phyloP scores from a whole-genome alignment of 768 basidiomycete genomes.

The Exidia glandulosa region DNA sequence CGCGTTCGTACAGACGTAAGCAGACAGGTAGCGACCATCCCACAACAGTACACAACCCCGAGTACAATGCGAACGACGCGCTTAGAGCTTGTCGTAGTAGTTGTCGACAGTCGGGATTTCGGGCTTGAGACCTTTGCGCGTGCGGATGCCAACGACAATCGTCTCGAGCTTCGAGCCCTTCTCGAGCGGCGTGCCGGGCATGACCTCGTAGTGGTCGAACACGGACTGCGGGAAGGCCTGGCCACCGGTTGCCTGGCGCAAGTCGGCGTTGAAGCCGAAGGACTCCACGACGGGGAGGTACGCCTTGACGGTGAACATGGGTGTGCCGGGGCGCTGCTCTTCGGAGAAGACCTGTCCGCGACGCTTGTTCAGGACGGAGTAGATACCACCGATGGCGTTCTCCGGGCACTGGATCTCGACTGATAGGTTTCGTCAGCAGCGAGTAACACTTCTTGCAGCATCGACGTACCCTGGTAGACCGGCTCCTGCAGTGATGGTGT shows the following conservation, averaged over 20 bases:
- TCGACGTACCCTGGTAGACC: constrained; percentile 68
- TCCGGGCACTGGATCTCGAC: constrained; percentile 99
- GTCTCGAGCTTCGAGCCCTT: constrained; percentile 89
- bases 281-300: constrained; percentile 87
- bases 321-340: constrained; percentile 93
- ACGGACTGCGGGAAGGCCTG: constrained; percentile 98
- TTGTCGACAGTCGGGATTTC: constrained; percentile 80
- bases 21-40: not conserved
- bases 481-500: constrained; percentile 91
- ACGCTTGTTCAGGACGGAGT: constrained; percentile 86
- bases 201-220: constrained; percentile 86
- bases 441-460: not conserved
- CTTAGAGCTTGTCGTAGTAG: constrained; percentile 89
- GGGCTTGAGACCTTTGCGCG: constrained; percentile 94
- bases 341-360: constrained; percentile 98
- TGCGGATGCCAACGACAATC: constrained; percentile 70
- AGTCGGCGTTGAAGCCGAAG: constrained; percentile 96
- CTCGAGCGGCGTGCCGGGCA: constrained; percentile 74
- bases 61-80: not conserved
- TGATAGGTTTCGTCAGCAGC: constrained; percentile 20
- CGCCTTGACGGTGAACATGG: constrained; percentile 99
- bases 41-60: not conserved
- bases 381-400: constrained; percentile 95
- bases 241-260: constrained; percentile 83
- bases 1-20: not conserved